Conservation (phyloP, 768 basidiomycete species). For the Nidularia pulvinata region DNA sequence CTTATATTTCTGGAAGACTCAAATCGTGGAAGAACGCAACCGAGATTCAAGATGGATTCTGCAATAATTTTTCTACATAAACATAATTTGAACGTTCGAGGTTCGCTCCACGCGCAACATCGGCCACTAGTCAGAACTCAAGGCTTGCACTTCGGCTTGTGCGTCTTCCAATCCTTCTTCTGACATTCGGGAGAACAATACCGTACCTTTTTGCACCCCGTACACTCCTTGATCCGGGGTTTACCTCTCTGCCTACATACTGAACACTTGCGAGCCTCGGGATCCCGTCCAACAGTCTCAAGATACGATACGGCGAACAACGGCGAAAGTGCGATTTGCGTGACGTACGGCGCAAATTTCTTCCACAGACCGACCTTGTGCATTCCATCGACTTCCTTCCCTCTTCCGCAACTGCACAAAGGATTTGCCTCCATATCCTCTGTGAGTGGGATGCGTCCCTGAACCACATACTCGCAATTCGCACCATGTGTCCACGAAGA, state of each 20-base stretch:
- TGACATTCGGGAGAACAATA: constrained; percentile 49
- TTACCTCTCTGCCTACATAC: constrained; percentile 21
- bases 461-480: constrained; percentile 44
- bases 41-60: too few species aligned
- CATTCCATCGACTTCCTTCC: constrained; percentile 41
- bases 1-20: too few species aligned
- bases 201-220: constrained; percentile 30
- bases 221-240: constrained; percentile 23
- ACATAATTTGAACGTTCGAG: too few species aligned
- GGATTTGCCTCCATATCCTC: constrained; percentile 33
- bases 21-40: too few species aligned
- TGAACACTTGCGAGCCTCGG: constrained; percentile 10
- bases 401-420: constrained; percentile 53
- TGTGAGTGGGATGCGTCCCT: constrained; percentile 38
- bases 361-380: constrained; percentile 28
- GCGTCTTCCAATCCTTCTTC: constrained; percentile 42
- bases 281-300: constrained; percentile 26
- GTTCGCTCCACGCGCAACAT: too few species aligned
- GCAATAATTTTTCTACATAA: too few species aligned
- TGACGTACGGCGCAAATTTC: constrained; percentile 37
- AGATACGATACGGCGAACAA: constrained; percentile 52
- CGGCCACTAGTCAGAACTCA: too few species aligned
- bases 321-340: constrained; percentile 50
- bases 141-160: constrained; percentile 20
- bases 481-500: constrained; percentile 44